Base-by-base conservation (phyloP, 2,329 filamentous ascomycete species). In the Colletotrichum lini region DNA sequence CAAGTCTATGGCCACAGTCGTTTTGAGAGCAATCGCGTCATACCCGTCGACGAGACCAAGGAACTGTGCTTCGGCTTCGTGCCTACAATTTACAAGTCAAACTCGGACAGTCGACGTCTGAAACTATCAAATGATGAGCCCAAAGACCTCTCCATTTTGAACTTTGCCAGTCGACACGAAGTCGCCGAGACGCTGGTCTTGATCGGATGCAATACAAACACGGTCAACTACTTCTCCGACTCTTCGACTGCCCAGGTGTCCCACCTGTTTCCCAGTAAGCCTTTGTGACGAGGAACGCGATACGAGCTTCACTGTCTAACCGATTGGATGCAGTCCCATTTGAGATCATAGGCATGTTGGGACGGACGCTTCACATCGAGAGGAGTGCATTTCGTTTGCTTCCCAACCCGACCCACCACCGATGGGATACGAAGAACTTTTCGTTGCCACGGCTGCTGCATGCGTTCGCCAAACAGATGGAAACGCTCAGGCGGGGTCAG, bases 291-390 rank as follows among this genome's bases (percentile, higher is more conserved):
- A 49, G 18, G n/a, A 8, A 15, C 4, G 13, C 4, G 5, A 49
- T n/a, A 8, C 15, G 2, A 38, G 2, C 30, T 38, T 16, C 8
- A 9, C 8, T 18, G 8, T 40, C 47, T 61, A 30, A 59, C 35
- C 1, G 10, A 4, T n/a, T 10, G 35, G 18, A 8, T n/a, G 59
- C 23, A 89, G 88, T 90, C 0, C 83, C 86, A 0, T 90, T 90
- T 61, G 88, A 90, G 74, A 82, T 90, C 0, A 76, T 89, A 2
- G 88, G 87, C n/a, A 90, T 90, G 88, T 78, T 90, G 1, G 83
- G 84, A 54, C 82, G 83, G 35, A 84, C 83, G 0, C 80, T 89
- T 26, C 86, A 88, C 63, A 84, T 89, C 26, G 79, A 80, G 7
- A 78, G 85, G 56, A 88, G 82, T 59, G 82, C 80, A 67, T 90